Conservation (phyloP, 768 basidiomycete genomes). For the Lactifluus hygrophoroides region DNA sequence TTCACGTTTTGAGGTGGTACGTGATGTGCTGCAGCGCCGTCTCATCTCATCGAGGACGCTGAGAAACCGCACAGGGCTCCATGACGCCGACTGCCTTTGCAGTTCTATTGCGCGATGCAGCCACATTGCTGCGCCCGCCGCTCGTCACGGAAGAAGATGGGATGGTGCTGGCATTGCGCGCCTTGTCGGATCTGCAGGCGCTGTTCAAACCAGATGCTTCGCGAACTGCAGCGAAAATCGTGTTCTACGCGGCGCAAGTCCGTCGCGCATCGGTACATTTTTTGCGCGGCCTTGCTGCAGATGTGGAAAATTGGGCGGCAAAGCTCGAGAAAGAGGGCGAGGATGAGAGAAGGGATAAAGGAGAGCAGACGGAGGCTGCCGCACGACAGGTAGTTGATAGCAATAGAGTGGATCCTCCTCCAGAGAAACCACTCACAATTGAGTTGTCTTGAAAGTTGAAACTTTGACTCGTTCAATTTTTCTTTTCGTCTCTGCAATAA, state of each 20-base stretch:
- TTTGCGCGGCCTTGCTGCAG: neutral
- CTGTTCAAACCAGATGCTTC: conserved; percentile 30
- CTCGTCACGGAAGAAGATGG: conserved; percentile 27
- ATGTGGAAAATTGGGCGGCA: conserved; percentile 10
- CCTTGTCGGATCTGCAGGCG: conserved; percentile 45
- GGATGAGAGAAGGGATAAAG: too few relatives aligned
- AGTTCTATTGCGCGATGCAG: conserved; percentile 49
- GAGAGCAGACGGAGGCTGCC: neutral
- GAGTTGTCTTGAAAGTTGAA: neutral
- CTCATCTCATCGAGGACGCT: neutral
- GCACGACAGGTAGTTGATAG: neutral
- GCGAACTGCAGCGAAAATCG: conserved; percentile 50
- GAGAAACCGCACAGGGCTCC: conserved; percentile 19
- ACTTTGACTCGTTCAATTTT: too few relatives aligned
- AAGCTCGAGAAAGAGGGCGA: neutral
- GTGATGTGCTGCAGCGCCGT: conserved; percentile 8
- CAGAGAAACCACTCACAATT: neutral
- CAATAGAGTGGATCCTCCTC: too few relatives aligned
- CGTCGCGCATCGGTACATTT: neutral
- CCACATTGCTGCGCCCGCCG: conserved; percentile 42
- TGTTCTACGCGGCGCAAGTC: conserved; percentile 62
- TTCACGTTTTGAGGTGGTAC: conserved; percentile 56
- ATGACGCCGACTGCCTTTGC: conserved; percentile 36
- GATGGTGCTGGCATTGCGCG: conserved; percentile 34
- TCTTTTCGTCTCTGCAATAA: too few relatives aligned